Evolutionary conservation across 2,329 filamentous ascomycete genomes (phyloP), one percentile per base, ranked within the genome.

Genomic region (Cytospora paraplurivora): DNA sequence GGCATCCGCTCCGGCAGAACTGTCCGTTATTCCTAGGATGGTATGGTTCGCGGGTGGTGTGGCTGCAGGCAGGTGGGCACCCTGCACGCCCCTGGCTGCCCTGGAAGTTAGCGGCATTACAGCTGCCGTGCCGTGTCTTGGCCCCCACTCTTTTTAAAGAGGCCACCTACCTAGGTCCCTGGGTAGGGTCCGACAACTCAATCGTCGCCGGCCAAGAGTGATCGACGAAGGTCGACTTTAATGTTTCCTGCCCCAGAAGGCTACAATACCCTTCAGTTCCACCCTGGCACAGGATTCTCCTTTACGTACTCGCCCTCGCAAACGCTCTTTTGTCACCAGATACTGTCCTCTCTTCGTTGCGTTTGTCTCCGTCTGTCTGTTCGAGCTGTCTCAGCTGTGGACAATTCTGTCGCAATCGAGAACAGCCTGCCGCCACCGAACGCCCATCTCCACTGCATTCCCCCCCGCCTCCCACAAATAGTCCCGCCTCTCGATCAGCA

Each of bases 401-500:
- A 27, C 27, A 44, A 21, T 33, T 21, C 41, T 50, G 19, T 34
- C 32, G 27, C 57, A 41, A 56, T 35, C 33, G 50, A 37, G 56
- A 41, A 27, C 44, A 35, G 49, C 52, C 44, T 51, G 52, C 53
- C 62, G 54, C 58, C 59, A 57, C 53, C 57, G 53, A 62, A 59
- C 58, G 32, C 34, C 37, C 49, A 60, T 33, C 50, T 34, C 56
- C 44, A 47, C 15, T 35, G 38, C 61, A 64, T 52, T 60, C 56
- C 56, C 60, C 38, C 17, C 38, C 13, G 38, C 38, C 15, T 44
- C 38, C 7, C 52, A 37, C 52, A 34, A 55, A 37, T 21, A n/a
- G 21, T 41, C 11, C 35, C 32, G n/a, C 53, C 56, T 49, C 49
- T 64, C 55, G 57, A 60, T 52, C 47, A 58, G 33, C 57, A 58